These are phyloP conservation scores for Mariannaea elegans DNA, from an alignment of 2,329 filamentous ascomycete species.

Conservation along the genomic window DNA sequence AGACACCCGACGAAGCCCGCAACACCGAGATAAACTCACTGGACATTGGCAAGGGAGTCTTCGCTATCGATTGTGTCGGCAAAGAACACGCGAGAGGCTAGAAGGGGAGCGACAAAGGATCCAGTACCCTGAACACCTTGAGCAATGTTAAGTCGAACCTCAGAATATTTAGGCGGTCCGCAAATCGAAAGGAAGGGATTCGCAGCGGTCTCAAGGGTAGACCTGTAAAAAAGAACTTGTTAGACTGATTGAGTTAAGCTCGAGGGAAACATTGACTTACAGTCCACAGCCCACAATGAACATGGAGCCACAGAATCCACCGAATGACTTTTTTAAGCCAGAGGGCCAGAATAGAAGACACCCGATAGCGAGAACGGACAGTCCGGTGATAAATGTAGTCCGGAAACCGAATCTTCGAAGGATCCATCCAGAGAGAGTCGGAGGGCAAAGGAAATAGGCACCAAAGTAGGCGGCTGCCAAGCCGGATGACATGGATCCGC, in stretches of 20 bases:
- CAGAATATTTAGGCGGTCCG: constrained; percentile 66
- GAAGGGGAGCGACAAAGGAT: constrained; percentile 65
- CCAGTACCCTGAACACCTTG: constrained; percentile 68
- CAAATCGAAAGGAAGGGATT: constrained; percentile 48
- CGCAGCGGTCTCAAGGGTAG: constrained; percentile 64
- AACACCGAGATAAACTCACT: constrained; percentile 72
- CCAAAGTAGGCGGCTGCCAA: constrained; percentile 54
- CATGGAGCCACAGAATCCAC: constrained; percentile 67
- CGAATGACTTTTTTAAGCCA: constrained; percentile 62
- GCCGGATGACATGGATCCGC: constrained; percentile 45
- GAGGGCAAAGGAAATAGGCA: constrained; percentile 51
- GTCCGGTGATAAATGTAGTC: constrained; percentile 64
- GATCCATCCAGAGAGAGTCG: constrained; percentile 54
- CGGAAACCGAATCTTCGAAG: constrained; percentile 67
- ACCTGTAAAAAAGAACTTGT: background rate
- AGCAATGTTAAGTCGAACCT: constrained; percentile 66
- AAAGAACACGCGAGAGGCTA: constrained; percentile 71
- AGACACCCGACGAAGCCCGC: constrained; percentile 67
- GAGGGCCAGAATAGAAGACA: constrained; percentile 67
- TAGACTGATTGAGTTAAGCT: no score
- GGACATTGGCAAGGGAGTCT: constrained; percentile 65
- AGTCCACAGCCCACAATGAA: constrained; percentile 53
- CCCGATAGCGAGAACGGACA: constrained; percentile 64
- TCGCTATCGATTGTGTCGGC: constrained; percentile 58
- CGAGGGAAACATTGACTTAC: constrained; percentile 41